Percentiles rank a stretch among this genome's conserved stretches.
These are phyloP conservation scores for Clonostachys rosea DNA, from an alignment of 2,329 filamentous ascomycete genomes.

Conservation along the genomic window DNA sequence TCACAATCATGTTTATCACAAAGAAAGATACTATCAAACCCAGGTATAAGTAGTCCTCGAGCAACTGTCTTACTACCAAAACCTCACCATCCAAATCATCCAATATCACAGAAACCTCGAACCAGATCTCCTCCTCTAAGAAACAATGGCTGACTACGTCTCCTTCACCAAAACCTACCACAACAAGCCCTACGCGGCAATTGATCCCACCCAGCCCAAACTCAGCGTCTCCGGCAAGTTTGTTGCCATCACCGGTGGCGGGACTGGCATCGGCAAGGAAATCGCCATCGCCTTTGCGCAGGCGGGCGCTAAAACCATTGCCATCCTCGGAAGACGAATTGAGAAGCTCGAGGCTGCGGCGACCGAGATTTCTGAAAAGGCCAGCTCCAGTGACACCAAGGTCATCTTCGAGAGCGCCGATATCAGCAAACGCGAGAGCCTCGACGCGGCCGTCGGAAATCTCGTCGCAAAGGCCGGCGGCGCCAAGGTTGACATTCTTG, in stretches of 20 bases:
- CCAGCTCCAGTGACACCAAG: slow-evolving; percentile 40
- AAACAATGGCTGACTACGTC: background rate
- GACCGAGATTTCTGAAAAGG: slow-evolving; percentile 22
- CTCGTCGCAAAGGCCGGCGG: slow-evolving; percentile 1
- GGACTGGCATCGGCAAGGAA: slow-evolving; percentile 58
- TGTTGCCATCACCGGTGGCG: slow-evolving; percentile 61
- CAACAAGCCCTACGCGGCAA: slow-evolving; percentile 14
- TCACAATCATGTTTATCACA: too few species aligned
- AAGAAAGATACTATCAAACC: too few species aligned
- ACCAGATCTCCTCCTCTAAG: background rate
- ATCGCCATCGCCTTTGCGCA: slow-evolving; percentile 51
- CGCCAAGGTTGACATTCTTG: slow-evolving; percentile 21
- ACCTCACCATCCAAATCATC: background rate
- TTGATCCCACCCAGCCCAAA: slow-evolving; percentile 19
- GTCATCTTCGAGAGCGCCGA: slow-evolving; percentile 17
- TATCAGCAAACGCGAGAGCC: slow-evolving; percentile 12
- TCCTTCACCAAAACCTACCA: slow-evolving; percentile 13
- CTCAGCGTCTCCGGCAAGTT: slow-evolving; percentile 28
- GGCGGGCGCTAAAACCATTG: slow-evolving; percentile 27
- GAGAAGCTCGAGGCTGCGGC: slow-evolving; percentile 16
- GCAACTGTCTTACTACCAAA: too few species aligned
- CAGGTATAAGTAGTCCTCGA: too few species aligned
- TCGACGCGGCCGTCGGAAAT: slow-evolving; percentile 1
- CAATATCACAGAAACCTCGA: background rate
- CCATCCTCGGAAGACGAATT: slow-evolving; percentile 29